Percentiles rank a stretch among this genome's conserved stretches.
These are phyloP conservation scores for Penicillium lagena DNA, from an alignment of 495 filamentous ascomycete genomes.

Conservation along the genomic window DNA sequence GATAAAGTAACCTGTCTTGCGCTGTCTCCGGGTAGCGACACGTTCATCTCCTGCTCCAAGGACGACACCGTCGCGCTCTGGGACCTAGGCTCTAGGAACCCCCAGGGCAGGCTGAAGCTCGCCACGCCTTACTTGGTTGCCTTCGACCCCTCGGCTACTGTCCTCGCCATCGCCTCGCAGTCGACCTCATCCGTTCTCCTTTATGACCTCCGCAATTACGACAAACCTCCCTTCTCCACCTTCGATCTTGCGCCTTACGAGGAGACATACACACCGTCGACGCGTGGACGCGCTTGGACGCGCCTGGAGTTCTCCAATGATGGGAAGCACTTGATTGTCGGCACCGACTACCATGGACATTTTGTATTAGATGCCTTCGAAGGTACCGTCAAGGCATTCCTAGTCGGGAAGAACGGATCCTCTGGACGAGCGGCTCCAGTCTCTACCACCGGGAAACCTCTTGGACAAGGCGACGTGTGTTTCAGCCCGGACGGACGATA, in stretches of 20 bases:
- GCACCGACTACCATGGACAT: constrained; percentile 74
- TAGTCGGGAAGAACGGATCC: constrained; percentile 38
- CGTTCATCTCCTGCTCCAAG: constrained; percentile 82
- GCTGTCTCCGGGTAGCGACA: constrained; percentile 59
- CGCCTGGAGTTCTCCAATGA: constrained; percentile 92
- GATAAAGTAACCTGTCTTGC: constrained; percentile 74
- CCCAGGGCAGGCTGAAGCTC: constrained; percentile 70
- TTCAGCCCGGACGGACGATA: constrained; percentile 84
- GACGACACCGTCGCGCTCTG: constrained; percentile 88
- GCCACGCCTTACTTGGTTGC: constrained; percentile 73
- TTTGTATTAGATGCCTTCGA: constrained; percentile 88
- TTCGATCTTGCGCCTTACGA: constrained; percentile 67
- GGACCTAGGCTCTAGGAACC: constrained; percentile 68
- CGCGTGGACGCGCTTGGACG: constrained; percentile 60
- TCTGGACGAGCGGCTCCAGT: constrained; percentile 40
- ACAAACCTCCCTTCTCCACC: constrained; percentile 78
- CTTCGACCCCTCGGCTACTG: constrained; percentile 81
- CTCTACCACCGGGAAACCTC: constrained; percentile 38
- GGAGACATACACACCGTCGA: constrained; percentile 47
- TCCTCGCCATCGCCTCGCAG: constrained; percentile 88
- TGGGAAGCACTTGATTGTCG: constrained; percentile 76
- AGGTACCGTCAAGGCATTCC: constrained; percentile 63
- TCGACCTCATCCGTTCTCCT: constrained; percentile 69
- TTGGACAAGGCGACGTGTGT: constrained; percentile 74
- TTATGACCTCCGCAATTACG: constrained; percentile 89